These are phyloP conservation scores for Pyrenophora tritici-repentis DNA, from an alignment of 2,329 filamentous ascomycete genomes.

Conservation along the genomic window DNA sequence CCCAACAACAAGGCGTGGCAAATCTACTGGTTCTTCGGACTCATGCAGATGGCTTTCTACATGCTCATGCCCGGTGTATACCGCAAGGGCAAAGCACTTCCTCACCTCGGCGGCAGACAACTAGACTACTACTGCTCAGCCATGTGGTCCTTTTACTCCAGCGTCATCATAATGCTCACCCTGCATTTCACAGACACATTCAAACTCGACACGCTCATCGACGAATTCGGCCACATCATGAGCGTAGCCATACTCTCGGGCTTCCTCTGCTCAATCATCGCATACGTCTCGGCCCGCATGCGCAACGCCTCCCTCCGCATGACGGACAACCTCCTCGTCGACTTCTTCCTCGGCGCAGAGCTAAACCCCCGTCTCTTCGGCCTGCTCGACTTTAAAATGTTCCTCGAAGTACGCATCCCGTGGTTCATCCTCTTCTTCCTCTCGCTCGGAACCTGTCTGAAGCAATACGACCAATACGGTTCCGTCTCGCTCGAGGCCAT, in stretches of 20 bases:
- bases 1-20: constrained; percentile 81
- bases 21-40: constrained; percentile 93
- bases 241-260: constrained; percentile 91
- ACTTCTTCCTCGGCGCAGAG: constrained; percentile 91
- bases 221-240: constrained; percentile 93
- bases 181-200: constrained; percentile 86
- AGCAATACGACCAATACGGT: constrained; percentile 83
- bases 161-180: constrained; percentile 69
- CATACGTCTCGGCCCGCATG: constrained; percentile 81
- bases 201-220: constrained; percentile 87
- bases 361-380: constrained; percentile 85
- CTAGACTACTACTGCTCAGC: constrained; percentile 94
- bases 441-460: constrained; percentile 74
- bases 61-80: constrained; percentile 84
- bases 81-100: constrained; percentile 84
- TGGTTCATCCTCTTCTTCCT: constrained; percentile 90
- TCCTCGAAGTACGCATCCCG: constrained; percentile 88
- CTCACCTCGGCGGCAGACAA: constrained; percentile 81
- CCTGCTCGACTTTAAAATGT: constrained; percentile 91
- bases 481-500: constrained; percentile 84
- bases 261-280: constrained; percentile 79
- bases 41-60: constrained; percentile 84
- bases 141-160: constrained; percentile 84
- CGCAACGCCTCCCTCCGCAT: constrained; percentile 89
- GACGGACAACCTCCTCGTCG: constrained; percentile 80